Base-by-base conservation (phyloP, 495 filamentous ascomycete genomes). In the Letharia columbiana region DNA sequence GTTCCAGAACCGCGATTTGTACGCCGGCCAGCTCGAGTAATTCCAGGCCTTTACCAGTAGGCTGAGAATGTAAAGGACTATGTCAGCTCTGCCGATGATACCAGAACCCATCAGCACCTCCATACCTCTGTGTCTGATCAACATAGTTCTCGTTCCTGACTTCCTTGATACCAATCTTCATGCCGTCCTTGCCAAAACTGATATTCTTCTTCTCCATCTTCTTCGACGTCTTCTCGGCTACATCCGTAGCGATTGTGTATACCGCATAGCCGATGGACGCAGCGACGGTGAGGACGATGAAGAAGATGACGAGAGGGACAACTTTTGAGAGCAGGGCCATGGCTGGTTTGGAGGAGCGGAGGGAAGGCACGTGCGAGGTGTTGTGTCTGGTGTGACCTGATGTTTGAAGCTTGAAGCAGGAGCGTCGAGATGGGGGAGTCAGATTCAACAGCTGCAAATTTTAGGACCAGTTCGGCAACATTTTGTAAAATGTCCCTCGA, bases 181-280 rank as follows among this genome's bases (percentile, higher is more conserved):
- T 78, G 18, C 92, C 92, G 67, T 95, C 91, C 75, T 89, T 92
- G 41, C 89, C 87, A 74, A 95, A 86, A 41, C 84, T 77, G 39
- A 96, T 80, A 72, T 96, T 86, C 78, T 89, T 89, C 75, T 86
- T 83, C 78, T 90, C 89, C 86, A 97, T 89, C 72, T 89, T 87
- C 71, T 86, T 78, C 47, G 78, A 82, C 39, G 90, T 89, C 63
- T 84, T 82, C 61, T 84, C 78, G 66, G 86, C 82, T 67, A 96
- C 86, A 71, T 91, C 83, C 68, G 82, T 81, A 31, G 82, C 75
- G 73, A 88, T 87, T 60, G 84, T 78, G 79, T 91, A 96, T 66
- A 89, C 81, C 69, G 89, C 84, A 72, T 88, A 93, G 61, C 83
- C 83, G 68, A 96, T 77, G 68, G 81, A 88, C 69, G 78, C 89